Percentiles rank a stretch among this genome's conserved stretches.
Evolutionary conservation across 2,329 filamentous ascomycete species (phyloP).

Genomic region (Pseudovirgaria hyperparasitica): DNA sequence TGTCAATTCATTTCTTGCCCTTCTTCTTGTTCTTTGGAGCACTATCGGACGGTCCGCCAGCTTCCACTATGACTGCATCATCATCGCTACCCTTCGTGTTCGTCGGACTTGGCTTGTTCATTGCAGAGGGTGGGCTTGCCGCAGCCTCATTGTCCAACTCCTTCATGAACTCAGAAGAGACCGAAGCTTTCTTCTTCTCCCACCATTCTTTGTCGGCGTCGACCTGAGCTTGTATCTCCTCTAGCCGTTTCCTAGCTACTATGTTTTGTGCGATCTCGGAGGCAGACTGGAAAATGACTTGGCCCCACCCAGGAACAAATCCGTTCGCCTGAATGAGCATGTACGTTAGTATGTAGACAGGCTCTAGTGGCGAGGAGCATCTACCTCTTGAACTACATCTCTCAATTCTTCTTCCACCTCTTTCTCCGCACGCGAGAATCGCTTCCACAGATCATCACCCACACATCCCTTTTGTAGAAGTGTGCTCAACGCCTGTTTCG

Average conservation of each 20-base stretch:
- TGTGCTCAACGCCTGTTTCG: constrained; percentile 75
- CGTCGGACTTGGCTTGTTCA: constrained; percentile 14
- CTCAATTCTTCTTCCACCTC: constrained; percentile 94
- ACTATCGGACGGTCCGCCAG: constrained; percentile 33
- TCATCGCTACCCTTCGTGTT: constrained; percentile 43
- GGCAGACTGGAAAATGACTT: constrained; percentile 91
- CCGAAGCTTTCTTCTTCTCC: constrained; percentile 66
- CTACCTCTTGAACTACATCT: constrained; percentile 85
- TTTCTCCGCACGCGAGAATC: constrained; percentile 84
- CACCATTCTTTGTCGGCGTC: constrained; percentile 79
- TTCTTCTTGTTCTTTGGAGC: constrained; percentile 49
- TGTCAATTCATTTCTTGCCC: constrained; percentile 51
- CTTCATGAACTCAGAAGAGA: constrained; percentile 68
- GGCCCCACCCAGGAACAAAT: constrained; percentile 77
- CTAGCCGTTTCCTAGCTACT: constrained; percentile 58
- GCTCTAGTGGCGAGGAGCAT: constrained; percentile 10
- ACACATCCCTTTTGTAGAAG: constrained; percentile 84
- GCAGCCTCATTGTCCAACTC: constrained; percentile 55
- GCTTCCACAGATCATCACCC: constrained; percentile 90
- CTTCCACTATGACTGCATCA: constrained; percentile 67
- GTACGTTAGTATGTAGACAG: constrained; percentile 11
- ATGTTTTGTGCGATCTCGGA: constrained; percentile 90
- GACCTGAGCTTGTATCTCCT: constrained; percentile 60
- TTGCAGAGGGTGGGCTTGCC: constrained; percentile 8
- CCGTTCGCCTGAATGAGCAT: constrained; percentile 61